A percentile compares a stretch with the other conserved stretches of the same genome.
These are phyloP conservation scores for Marsdenia floribunda DNA, from an alignment of 257 asterid genomes.

Conservation along the genomic window DNA sequence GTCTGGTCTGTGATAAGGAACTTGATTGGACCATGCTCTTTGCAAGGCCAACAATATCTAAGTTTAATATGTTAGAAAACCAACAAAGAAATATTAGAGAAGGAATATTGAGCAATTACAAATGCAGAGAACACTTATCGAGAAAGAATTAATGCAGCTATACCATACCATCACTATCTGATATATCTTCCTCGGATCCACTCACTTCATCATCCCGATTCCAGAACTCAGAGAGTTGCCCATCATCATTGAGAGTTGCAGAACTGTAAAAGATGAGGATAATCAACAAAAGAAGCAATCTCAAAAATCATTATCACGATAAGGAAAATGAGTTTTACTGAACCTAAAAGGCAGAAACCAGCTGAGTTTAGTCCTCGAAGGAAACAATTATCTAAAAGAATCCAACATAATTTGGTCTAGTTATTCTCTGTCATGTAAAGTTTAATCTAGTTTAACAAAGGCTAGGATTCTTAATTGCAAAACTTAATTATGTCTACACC, in stretches of 20 bases:
- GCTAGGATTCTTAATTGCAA: no score
- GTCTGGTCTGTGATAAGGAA: slow-evolving; percentile 35
- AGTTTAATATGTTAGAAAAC: slow-evolving; percentile 7
- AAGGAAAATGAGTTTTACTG: neutral
- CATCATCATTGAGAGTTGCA: slow-evolving; percentile 34
- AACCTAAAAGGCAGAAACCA: neutral
- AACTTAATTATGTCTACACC: neutral
- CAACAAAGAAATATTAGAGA: slow-evolving; percentile 7
- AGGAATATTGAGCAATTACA: neutral
- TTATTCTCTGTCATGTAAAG: neutral
- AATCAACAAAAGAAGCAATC: neutral
- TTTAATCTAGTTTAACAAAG: neutral
- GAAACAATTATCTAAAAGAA: neutral
- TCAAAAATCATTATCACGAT: neutral
- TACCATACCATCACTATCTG: slow-evolving; percentile 82
- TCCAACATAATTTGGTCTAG: neutral
- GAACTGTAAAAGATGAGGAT: slow-evolving; percentile 38
- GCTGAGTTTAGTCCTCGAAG: neutral
- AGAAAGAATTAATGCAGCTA: slow-evolving; percentile 9
- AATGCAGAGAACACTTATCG: neutral
- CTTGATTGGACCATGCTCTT: slow-evolving; percentile 35
- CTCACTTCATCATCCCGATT: slow-evolving; percentile 73
- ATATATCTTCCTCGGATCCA: slow-evolving; percentile 86
- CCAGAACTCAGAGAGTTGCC: slow-evolving; percentile 80
- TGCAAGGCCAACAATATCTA: slow-evolving; percentile 54